Conservation (phyloP, 495 filamentous ascomycete species). For the Thozetella sp. region DNA sequence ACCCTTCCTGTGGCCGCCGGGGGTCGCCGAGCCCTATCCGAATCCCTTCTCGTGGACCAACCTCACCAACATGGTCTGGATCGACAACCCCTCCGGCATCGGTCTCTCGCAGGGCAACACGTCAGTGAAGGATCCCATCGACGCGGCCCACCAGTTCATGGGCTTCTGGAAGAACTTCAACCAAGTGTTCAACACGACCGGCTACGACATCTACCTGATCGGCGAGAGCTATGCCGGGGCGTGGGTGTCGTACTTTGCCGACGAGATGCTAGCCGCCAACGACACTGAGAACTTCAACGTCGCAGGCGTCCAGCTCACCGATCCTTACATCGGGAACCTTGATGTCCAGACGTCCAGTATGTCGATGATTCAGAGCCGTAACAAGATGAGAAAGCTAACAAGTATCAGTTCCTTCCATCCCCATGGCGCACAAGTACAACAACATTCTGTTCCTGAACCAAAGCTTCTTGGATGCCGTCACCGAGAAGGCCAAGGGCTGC, state of each 20-base stretch:
- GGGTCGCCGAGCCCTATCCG: constrained; percentile 55
- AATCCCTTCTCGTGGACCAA: constrained; percentile 69
- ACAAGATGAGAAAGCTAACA: background rate
- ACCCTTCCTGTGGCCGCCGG: constrained; percentile 68
- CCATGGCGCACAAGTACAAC: constrained; percentile 60
- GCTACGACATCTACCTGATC: constrained; percentile 59
- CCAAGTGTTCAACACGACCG: constrained; percentile 57
- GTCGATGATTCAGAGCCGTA: background rate
- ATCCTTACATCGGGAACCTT: constrained; percentile 59
- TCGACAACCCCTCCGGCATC: constrained; percentile 74
- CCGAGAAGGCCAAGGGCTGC: constrained; percentile 53
- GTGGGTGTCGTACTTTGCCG: constrained; percentile 70
- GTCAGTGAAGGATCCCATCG: constrained; percentile 59
- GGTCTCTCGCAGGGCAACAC: constrained; percentile 63
- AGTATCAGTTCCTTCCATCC: constrained; percentile 46
- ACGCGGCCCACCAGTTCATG: constrained; percentile 63
- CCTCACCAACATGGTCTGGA: constrained; percentile 70
- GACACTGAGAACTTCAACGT: constrained; percentile 64
- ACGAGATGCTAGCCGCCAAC: constrained; percentile 63
- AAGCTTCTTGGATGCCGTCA: constrained; percentile 57
- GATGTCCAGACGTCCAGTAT: constrained; percentile 40
- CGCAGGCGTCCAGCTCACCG: constrained; percentile 61
- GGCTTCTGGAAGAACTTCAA: constrained; percentile 67
- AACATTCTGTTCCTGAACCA: constrained; percentile 61
- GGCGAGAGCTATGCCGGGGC: constrained; percentile 69